phyloP scores from a whole-genome alignment of 1,139 yeast species.

The Taiozyma onychis region DNA sequence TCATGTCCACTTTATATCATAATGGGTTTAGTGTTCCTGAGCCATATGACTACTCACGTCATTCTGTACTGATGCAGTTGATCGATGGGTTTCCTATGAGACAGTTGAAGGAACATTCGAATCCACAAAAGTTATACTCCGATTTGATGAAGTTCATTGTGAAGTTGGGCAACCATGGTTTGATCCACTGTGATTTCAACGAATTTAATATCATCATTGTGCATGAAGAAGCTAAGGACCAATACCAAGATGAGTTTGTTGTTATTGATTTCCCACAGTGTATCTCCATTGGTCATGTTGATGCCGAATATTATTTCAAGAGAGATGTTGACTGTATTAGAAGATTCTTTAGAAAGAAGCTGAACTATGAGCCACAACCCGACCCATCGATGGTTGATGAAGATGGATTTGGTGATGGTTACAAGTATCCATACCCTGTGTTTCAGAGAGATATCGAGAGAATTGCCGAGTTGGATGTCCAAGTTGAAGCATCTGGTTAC shows the following conservation, averaged over 20 bases:
- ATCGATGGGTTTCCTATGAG: conserved; percentile 89
- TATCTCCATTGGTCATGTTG: conserved; percentile 85
- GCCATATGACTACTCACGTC: conserved; percentile 88
- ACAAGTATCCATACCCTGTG: conserved; percentile 70
- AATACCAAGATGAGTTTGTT: conserved; percentile 60
- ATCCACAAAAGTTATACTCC: conserved; percentile 67
- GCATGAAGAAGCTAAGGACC: conserved; percentile 46
- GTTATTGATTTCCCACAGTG: conserved; percentile 99
- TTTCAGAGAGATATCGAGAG: conserved; percentile 73
- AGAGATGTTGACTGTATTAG: conserved; percentile 91
- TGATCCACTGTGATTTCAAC: conserved; percentile 95
- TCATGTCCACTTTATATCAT: conserved; percentile 68
- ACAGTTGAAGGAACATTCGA: conserved; percentile 61
- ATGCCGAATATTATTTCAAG: conserved; percentile 81
- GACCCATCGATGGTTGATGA: conserved; percentile 67
- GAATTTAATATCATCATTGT: conserved; percentile 92
- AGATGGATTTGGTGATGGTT: conserved; percentile 78
- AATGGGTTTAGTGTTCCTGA: conserved; percentile 83
- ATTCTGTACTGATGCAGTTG: conserved; percentile 88
- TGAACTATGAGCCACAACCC: conserved; percentile 62
- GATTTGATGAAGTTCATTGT: conserved; percentile 86
- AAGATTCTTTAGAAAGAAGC: conserved; percentile 72
- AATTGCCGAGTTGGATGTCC: conserved; percentile 63
- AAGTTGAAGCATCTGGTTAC: conserved; percentile 90
- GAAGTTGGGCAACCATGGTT: conserved; percentile 76